Evolutionary conservation across 805 yeast genomes (phyloP).

Genomic region (Saccharomyces cerevisiae): DNA sequence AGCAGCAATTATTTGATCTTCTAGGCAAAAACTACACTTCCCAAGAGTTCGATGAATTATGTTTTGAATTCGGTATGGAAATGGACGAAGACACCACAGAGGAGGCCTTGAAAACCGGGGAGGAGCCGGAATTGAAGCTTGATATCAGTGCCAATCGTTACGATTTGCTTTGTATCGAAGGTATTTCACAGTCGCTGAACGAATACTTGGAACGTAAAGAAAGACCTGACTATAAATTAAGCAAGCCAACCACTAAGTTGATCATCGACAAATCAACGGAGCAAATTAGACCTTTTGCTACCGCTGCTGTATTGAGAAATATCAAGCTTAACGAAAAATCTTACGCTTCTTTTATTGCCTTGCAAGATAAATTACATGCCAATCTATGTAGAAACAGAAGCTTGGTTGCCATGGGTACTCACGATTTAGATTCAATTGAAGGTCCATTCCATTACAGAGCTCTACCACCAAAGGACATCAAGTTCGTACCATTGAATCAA

Average conservation of each 20-base stretch:
- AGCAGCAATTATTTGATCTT: slow-evolving; percentile 79
- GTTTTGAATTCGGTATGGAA: slow-evolving; percentile 96
- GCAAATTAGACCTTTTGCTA: slow-evolving; percentile 82
- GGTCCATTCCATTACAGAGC: slow-evolving; percentile 89
- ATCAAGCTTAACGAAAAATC: slow-evolving; percentile 73
- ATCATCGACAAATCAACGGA: slow-evolving; percentile 70
- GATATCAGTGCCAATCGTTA: slow-evolving; percentile 98
- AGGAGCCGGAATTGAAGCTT: slow-evolving; percentile 88
- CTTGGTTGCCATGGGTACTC: slow-evolving; percentile 97
- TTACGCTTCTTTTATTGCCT: slow-evolving; percentile 88
- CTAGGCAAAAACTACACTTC: slow-evolving; percentile 67
- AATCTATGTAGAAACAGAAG: slow-evolving; percentile 96
- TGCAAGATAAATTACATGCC: slow-evolving; percentile 93
- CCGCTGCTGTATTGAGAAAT: slow-evolving; percentile 86
- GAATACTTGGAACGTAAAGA: slow-evolving; percentile 68
- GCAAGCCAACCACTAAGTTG: slow-evolving; percentile 56
- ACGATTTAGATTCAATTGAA: slow-evolving; percentile 72
- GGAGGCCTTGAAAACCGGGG: slow-evolving; percentile 34
- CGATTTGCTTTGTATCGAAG: slow-evolving; percentile 96
- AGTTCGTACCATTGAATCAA: slow-evolving; percentile 71
- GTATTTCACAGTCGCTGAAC: slow-evolving; percentile 90
- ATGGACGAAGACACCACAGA: slow-evolving; percentile 95
- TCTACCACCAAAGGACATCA: slow-evolving; percentile 64
- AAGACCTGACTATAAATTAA: slow-evolving; percentile 60
- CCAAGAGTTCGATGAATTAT: slow-evolving; percentile 90